Conservation (phyloP, 2,329 filamentous ascomycete genomes). For the Paradendryphiella salina region DNA sequence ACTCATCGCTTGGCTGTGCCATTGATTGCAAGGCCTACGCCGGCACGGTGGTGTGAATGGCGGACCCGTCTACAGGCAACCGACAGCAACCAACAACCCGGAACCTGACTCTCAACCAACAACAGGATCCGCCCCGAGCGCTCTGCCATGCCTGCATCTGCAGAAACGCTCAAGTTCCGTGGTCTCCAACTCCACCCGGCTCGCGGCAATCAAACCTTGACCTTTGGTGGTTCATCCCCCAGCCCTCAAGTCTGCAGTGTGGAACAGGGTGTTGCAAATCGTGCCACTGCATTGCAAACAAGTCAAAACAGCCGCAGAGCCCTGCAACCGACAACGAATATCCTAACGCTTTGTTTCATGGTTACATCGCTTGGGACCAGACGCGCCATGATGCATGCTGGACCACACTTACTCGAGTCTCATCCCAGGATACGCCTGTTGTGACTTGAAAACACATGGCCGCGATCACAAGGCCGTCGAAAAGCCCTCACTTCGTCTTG, state of each 20-base stretch:
- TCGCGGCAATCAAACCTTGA: constrained; percentile 4
- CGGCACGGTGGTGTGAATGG: constrained; percentile 27
- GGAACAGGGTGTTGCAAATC: constrained; percentile 25
- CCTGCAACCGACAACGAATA: constrained; percentile 19
- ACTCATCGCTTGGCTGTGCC: constrained; percentile 30
- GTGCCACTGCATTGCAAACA: constrained; percentile 32
- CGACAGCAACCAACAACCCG: constrained; percentile 28
- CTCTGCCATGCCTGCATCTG: constrained; percentile 12
- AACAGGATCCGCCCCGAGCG: constrained; percentile 2
- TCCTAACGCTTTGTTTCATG: constrained; percentile 32
- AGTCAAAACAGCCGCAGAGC: constrained; percentile 24
- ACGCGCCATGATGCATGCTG: constrained; percentile 24
- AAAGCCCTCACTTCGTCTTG: constrained; percentile 8
- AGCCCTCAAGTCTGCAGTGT: constrained; percentile 18
- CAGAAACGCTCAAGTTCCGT: constrained; percentile 6
- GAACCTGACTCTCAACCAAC: constrained; percentile 21
- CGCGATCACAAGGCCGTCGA: constrained; percentile 13
- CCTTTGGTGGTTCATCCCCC: constrained; percentile 8
- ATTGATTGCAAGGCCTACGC: constrained; percentile 29
- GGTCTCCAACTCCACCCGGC: constrained; percentile 1
- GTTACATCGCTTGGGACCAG: constrained; percentile 30
- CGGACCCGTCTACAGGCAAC: constrained; percentile 24
- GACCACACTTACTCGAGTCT: constrained; percentile 21
- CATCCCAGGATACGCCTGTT: constrained; percentile 20
- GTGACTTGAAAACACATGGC: constrained; percentile 25